These are phyloP conservation scores for Raphanus hybrid DNA, from an alignment of 441 rosid genomes.

Conservation along the genomic window DNA sequence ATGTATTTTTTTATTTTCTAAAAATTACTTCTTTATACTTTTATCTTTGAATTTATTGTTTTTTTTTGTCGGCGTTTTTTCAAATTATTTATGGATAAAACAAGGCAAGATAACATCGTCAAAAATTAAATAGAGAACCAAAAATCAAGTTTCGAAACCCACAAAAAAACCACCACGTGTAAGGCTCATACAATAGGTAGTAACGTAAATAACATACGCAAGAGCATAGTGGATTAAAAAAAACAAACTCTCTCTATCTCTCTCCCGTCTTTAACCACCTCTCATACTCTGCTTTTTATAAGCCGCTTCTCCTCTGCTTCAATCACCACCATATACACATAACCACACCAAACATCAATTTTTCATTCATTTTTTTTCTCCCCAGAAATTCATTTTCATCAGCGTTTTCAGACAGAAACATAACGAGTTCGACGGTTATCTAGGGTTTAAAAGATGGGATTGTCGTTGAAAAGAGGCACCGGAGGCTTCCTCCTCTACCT, in stretches of 20 bases:
- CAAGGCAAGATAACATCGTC: neutral
- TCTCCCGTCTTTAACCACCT: slow-evolving; percentile 32
- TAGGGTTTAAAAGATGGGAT: slow-evolving; percentile 30
- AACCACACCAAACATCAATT: neutral
- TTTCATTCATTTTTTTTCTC: neutral
- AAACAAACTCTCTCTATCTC: neutral
- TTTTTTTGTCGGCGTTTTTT: neutral
- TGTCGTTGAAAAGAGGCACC: slow-evolving; percentile 31
- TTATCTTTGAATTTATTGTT: neutral
- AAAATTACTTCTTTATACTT: neutral
- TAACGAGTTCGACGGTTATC: neutral
- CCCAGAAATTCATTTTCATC: neutral
- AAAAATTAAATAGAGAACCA: neutral
- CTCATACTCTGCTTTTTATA: slow-evolving; percentile 36
- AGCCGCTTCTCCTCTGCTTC: slow-evolving; percentile 34
- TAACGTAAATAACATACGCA: slow-evolving; percentile 10
- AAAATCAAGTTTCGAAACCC: neutral
- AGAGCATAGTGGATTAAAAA: neutral
- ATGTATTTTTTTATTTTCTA: neutral
- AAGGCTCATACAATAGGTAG: neutral
- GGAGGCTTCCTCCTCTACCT: slow-evolving; percentile 51
- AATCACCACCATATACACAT: slow-evolving; percentile 16
- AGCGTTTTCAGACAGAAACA: slow-evolving; percentile 8
- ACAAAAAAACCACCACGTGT: slow-evolving; percentile 22
- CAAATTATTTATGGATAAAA: slow-evolving; percentile 8